phyloP scores from a whole-genome alignment of 352 stramenopile species.

The Pythium angustatum region DNA sequence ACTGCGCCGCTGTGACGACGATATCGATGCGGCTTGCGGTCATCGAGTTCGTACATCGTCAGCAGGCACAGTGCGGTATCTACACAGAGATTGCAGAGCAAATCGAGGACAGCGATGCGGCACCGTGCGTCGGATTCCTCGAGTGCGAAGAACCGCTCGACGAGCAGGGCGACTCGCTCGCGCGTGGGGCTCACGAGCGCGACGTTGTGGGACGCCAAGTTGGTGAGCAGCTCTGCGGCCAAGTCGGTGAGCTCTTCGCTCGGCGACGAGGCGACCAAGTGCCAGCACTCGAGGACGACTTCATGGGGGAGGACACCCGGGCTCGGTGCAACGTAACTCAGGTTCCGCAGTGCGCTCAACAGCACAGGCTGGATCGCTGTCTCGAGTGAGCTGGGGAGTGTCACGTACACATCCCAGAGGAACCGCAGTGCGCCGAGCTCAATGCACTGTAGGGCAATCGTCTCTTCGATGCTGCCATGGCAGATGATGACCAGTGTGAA shows the following conservation, averaged over 20 bases:
- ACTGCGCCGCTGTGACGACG: slow-evolving; percentile 56
- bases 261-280: not conserved
- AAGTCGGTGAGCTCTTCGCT: slow-evolving; percentile 12
- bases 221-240: slow-evolving; percentile 25
- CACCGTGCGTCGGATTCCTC: slow-evolving; percentile 18
- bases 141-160: slow-evolving; percentile 42
- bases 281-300: slow-evolving; percentile 25
- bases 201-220: slow-evolving; percentile 22
- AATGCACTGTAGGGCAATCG: slow-evolving; percentile 46
- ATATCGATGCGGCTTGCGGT: slow-evolving; percentile 41
- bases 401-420: slow-evolving; percentile 37
- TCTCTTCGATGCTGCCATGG: slow-evolving; percentile 56
- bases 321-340: slow-evolving; percentile 34
- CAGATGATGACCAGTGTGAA: slow-evolving; percentile 67
- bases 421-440: slow-evolving; percentile 33
- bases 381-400: slow-evolving; percentile 25
- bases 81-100: slow-evolving; percentile 63
- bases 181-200: slow-evolving; percentile 27
- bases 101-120: slow-evolving; percentile 47
- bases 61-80: slow-evolving; percentile 52
- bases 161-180: slow-evolving; percentile 29
- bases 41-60: slow-evolving; percentile 70
- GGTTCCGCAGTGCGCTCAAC: slow-evolving; percentile 56
- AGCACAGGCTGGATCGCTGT: slow-evolving; percentile 25
- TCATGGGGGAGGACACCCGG: slow-evolving; percentile 20